These are phyloP conservation scores for Setaria italica DNA, from an alignment of 202 grass and related monocot species.

Conservation along the genomic window DNA sequence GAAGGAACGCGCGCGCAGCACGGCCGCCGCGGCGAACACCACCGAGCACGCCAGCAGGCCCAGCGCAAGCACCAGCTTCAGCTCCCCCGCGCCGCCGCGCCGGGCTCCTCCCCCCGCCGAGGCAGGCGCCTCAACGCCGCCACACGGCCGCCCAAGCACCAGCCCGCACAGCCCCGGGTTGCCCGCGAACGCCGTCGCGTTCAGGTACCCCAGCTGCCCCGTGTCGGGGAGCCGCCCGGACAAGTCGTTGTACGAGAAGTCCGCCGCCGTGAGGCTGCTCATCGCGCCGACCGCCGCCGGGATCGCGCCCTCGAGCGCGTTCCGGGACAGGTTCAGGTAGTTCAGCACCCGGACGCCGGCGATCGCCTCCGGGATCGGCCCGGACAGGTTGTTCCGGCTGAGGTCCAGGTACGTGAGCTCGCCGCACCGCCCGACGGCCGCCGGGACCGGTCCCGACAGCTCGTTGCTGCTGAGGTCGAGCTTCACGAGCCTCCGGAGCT, in stretches of 20 bases:
- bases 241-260: conserved; percentile 92
- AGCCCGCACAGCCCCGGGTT: conserved; percentile 75
- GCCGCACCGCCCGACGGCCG: conserved; percentile 44
- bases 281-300: conserved; percentile 64
- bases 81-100: conserved; percentile 36
- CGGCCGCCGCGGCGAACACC: conserved; percentile 67
- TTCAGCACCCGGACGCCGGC: conserved; percentile 64
- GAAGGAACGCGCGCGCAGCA: conserved; percentile 62
- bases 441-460: conserved; percentile 60
- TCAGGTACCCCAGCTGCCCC: conserved; percentile 79
- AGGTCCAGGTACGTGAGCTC: conserved; percentile 90
- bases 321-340: conserved; percentile 86
- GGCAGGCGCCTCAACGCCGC: neutral
- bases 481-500: conserved; percentile 65
- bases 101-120: neutral
- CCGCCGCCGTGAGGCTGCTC: conserved; percentile 78
- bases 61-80: conserved; percentile 79
- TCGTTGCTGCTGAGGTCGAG: conserved; percentile 74
- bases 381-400: conserved; percentile 76
- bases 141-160: conserved; percentile 51
- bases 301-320: conserved; percentile 64
- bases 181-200: conserved; percentile 76
- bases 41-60: conserved; percentile 77
- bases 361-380: conserved; percentile 60
- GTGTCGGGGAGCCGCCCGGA: conserved; percentile 59